Conservation (phyloP, 1,139 yeast genomes). For the Pichia inconspicua region DNA sequence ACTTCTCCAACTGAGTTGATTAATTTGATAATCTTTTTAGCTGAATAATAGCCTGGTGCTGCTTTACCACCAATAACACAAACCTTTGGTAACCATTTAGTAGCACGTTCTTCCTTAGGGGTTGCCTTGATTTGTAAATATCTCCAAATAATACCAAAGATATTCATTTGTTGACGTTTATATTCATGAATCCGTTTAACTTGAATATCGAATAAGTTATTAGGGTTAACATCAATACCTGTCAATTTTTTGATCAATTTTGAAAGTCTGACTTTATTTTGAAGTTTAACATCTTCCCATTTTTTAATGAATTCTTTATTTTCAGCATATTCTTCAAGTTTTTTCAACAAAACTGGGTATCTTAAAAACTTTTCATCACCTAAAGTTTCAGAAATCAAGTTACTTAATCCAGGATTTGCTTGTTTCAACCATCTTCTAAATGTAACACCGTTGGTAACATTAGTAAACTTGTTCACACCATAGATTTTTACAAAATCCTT, state of each 20-base stretch:
- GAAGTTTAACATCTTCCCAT: conserved; percentile 68
- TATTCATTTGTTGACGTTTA: conserved; percentile 89
- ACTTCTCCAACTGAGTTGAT: conserved; percentile 76
- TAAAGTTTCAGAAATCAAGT: conserved; percentile 62
- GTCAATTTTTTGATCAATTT: conserved; percentile 58
- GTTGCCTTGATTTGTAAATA: conserved; percentile 69
- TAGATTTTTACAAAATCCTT: conserved; percentile 79
- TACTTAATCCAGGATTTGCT: conserved; percentile 77
- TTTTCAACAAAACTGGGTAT: conserved; percentile 61
- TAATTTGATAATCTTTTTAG: conserved; percentile 81
- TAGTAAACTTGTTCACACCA: conserved; percentile 77
- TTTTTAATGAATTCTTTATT: conserved; percentile 58
- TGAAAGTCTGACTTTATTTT: conserved; percentile 68
- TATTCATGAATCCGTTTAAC: conserved; percentile 94
- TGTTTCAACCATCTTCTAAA: conserved; percentile 96
- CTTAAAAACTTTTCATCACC: conserved; percentile 65
- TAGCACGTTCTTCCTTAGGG: conserved; percentile 55
- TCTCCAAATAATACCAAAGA: conserved; percentile 81
- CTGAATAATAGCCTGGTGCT: conserved; percentile 96
- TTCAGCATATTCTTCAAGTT: conserved; percentile 57
- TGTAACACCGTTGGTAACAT: conserved; percentile 92
- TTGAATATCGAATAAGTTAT: conserved; percentile 81
- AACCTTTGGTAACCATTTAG: conserved; percentile 66
- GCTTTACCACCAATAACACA: conserved; percentile 89
- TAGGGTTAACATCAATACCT: conserved; percentile 62